phyloP scores from a whole-genome alignment of 371 early-diverging fungal genomes.

The Smittium mucronatum region DNA sequence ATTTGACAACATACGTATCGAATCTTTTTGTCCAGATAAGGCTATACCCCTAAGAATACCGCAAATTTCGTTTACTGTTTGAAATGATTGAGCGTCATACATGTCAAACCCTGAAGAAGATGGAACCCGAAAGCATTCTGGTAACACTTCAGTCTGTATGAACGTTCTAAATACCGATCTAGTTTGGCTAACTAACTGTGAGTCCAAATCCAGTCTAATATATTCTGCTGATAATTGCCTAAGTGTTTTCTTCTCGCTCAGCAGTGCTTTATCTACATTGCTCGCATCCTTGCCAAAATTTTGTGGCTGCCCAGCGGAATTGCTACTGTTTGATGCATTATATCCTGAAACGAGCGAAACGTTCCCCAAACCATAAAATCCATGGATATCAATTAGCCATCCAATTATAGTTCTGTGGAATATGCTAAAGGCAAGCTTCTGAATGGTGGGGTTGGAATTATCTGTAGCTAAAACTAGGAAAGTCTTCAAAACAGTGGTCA shows the following conservation, averaged over 20 bases:
- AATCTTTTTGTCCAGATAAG: constrained; percentile 21
- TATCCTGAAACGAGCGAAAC: constrained; percentile 21
- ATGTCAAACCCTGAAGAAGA: constrained; percentile 60
- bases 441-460: constrained; percentile 49
- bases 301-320: neutral
- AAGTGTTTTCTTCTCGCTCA: constrained; percentile 13
- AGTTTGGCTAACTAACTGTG: constrained; percentile 15
- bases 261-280: neutral
- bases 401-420: constrained; percentile 61
- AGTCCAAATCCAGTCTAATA: constrained; percentile 23
- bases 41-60: constrained; percentile 55
- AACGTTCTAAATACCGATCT: constrained; percentile 50
- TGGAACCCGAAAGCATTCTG: constrained; percentile 69
- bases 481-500: constrained; percentile 61
- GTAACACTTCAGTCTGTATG: constrained; percentile 62
- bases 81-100: constrained; percentile 61
- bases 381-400: constrained; percentile 47
- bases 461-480: constrained; percentile 67
- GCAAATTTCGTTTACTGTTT: constrained; percentile 74
- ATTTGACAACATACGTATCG: constrained; percentile 8
- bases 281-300: neutral
- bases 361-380: constrained; percentile 23
- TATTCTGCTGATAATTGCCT: constrained; percentile 26
- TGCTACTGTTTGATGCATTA: constrained; percentile 17
- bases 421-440: constrained; percentile 73